Evolutionary conservation across 169 alveolate genomes (phyloP), one percentile per base, ranked within the genome.

Genomic region (Eimeria necatrix): DNA sequence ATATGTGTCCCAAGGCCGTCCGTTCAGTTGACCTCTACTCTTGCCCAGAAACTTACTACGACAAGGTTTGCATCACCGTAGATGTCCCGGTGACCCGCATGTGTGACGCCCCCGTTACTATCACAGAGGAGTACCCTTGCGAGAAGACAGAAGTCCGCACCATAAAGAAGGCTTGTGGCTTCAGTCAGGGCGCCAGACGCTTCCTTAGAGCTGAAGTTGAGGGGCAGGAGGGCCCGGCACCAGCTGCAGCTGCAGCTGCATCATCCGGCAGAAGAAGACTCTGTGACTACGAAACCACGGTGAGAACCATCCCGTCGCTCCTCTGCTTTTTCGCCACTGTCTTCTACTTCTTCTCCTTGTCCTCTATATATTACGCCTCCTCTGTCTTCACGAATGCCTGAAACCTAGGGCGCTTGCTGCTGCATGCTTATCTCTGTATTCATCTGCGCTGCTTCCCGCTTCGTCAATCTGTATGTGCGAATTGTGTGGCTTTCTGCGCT

Each of bases 121-220:
- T 74, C 52, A 41, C 59, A 4, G 85, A 74, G 32, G 85, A 74
- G 85, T 74, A 74, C 59, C 51, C 53, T 1, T 74, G 85, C 59
- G 59, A 74, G 20, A 74, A 74, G 24, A 74, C 85, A 24, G 85
- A 74, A 46, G 32, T 46, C 22, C 16, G 59, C 4, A n/a, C 6
- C 4, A 8, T 74, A 10, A 26, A 74, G 53, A 74, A 46, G 24
- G 59, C 85, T 24, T 74, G 85, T 46, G 85, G 85, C 18, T 68
- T 24, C 12, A 46, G 85, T 32, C 85, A 74, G 14, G 22, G 60
- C 16, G 20, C 9, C 9, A 68, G 48, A 68, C 9, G 41, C 20
- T 68, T 68, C 22, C 41, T 16, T 0, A 22, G 41, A 68, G 9
- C 9, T 68, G 20, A 56, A 2, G 20, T 32, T 32, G 68, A 56